Conservation (phyloP, 2,329 filamentous ascomycete genomes). For the Fusarium sacchari region DNA sequence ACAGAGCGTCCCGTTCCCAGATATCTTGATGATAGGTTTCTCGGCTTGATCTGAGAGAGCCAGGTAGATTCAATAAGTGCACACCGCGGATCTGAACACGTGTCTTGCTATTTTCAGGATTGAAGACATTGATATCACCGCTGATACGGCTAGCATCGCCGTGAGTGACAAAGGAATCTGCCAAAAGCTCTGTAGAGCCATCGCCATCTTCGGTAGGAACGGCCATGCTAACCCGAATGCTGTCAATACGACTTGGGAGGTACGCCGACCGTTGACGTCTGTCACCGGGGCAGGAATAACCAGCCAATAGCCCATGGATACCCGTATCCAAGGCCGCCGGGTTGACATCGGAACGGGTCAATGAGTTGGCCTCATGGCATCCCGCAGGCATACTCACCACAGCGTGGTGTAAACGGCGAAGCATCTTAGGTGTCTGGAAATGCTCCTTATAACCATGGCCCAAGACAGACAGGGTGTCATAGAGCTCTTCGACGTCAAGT, state of each 20-base stretch:
- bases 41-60: neutral
- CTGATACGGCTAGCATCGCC: neutral
- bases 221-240: neutral
- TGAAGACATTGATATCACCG: neutral
- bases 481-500: neutral
- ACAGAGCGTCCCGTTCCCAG: neutral
- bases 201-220: fast-evolving
- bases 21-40: neutral
- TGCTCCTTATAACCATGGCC: neutral
- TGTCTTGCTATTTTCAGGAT: neutral
- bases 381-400: neutral
- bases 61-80: neutral
- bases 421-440: neutral
- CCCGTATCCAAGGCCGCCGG: neutral
- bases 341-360: neutral
- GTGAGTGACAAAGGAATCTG: neutral
- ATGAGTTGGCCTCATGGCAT: neutral
- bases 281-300: neutral
- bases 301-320: neutral
- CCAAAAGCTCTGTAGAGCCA: neutral
- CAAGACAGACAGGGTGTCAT: neutral
- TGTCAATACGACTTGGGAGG: neutral
- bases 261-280: neutral
- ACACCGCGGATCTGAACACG: neutral
- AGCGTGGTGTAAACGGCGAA: neutral